These are phyloP conservation scores for Chlorella vulgaris DNA, from an alignment of 139 green algal genomes.

Conservation along the genomic window DNA sequence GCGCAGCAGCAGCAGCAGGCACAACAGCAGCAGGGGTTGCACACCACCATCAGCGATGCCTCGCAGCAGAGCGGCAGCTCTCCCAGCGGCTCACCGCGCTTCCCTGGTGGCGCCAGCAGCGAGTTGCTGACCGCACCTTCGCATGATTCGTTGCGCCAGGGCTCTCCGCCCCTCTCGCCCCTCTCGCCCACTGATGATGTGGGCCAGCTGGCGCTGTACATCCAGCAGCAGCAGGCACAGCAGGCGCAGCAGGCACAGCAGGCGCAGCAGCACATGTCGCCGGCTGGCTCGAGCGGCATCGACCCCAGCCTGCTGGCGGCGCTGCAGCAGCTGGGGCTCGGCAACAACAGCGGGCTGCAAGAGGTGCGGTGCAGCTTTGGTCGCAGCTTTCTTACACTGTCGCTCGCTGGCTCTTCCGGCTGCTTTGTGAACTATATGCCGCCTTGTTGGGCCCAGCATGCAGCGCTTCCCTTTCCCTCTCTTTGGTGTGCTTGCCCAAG, in stretches of 20 bases:
- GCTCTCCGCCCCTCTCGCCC: neutral
- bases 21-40: constrained; percentile 40
- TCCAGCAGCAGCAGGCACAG: constrained; percentile 20
- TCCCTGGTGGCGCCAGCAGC: neutral
- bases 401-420: no score
- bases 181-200: neutral
- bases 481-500: no score
- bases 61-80: constrained; percentile 22
- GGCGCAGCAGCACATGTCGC: neutral
- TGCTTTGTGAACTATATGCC: no score
- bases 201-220: constrained; percentile 19
- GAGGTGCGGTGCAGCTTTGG: no score
- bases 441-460: no score
- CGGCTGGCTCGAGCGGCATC: neutral
- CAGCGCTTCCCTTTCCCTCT: no score
- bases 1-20: constrained; percentile 56
- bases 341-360: neutral
- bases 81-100: neutral
- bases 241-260: constrained; percentile 15
- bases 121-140: neutral
- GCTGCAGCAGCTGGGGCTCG: constrained; percentile 31
- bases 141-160: neutral
- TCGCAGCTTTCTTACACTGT: no score
- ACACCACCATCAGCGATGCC: constrained; percentile 15
- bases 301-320: constrained; percentile 39